Evolutionary conservation across 2,329 filamentous ascomycete genomes (phyloP).

Genomic region (Fusarium austroafricanum): DNA sequence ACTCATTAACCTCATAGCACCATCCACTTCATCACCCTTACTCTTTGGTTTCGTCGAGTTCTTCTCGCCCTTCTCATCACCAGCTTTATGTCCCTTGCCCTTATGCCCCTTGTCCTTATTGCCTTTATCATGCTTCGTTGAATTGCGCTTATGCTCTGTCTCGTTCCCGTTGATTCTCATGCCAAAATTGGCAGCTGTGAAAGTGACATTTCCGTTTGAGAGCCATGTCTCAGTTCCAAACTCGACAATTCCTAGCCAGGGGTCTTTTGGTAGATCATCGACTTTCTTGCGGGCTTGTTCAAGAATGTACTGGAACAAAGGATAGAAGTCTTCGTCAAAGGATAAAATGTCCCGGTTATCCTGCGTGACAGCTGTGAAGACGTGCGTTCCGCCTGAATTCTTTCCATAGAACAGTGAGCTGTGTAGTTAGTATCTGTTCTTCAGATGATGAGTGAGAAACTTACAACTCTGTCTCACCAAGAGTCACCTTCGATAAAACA

Average conservation of each 20-base stretch:
- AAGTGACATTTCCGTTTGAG: conserved; percentile 41
- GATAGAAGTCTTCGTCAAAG: conserved; percentile 42
- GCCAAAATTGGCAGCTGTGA: conserved; percentile 42
- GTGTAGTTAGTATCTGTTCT: background rate
- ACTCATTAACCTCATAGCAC: background rate
- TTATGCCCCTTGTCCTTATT: background rate
- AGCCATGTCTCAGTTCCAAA: conserved; percentile 45
- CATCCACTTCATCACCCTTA: conserved; percentile 29
- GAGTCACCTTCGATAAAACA: conserved; percentile 37
- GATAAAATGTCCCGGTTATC: conserved; percentile 36
- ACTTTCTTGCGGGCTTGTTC: conserved; percentile 30
- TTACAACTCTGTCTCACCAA: conserved; percentile 43
- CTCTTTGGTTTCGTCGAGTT: background rate
- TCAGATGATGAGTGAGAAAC: rapidly evolving
- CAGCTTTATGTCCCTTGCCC: background rate
- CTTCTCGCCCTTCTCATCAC: background rate
- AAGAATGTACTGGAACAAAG: conserved; percentile 42
- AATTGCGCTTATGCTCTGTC: background rate
- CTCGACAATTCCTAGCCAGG: conserved; percentile 39
- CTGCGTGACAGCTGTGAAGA: conserved; percentile 39
- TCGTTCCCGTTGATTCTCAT: conserved; percentile 33
- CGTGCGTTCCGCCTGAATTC: conserved; percentile 41
- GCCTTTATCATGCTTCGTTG: background rate
- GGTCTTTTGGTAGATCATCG: conserved; percentile 39
- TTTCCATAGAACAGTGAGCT: conserved; percentile 42